phyloP scores from a whole-genome alignment of 805 yeast species.

The Yarrowia sp. region DNA sequence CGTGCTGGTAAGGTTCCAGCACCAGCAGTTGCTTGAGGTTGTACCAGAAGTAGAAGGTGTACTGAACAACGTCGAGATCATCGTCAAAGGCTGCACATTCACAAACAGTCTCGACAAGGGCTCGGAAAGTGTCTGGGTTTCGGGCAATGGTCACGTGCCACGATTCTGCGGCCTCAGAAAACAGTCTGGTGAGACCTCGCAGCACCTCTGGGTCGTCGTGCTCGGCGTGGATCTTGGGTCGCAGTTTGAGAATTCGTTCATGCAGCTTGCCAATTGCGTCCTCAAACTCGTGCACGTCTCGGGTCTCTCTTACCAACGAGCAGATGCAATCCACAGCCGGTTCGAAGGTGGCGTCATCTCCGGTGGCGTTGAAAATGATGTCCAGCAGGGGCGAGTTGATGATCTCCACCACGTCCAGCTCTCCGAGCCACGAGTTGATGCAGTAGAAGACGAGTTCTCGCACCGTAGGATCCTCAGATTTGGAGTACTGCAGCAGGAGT shows the following conservation, averaged over 20 bases:
- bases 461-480: constrained; percentile 38
- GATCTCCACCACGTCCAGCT: constrained; percentile 71
- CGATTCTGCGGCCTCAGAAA: constrained; percentile 89
- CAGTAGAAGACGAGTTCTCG: constrained; percentile 60
- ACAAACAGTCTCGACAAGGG: constrained; percentile 68
- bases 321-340: constrained; percentile 83
- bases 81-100: constrained; percentile 69
- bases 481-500: constrained; percentile 52
- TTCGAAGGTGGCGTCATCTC: constrained; percentile 66
- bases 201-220: constrained; percentile 59
- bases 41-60: constrained; percentile 92
- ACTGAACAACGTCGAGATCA: constrained; percentile 84
- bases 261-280: constrained; percentile 63
- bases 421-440: constrained; percentile 86
- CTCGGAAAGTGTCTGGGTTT: constrained; percentile 63
- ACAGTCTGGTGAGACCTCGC: constrained; percentile 68
- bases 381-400: constrained; percentile 61
- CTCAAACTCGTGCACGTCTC: constrained; percentile 53
- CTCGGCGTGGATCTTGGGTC: constrained; percentile 41
- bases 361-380: constrained; percentile 61
- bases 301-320: constrained; percentile 74
- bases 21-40: constrained; percentile 67
- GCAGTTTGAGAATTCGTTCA: constrained; percentile 61
- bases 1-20: constrained; percentile 53
- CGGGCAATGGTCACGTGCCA: constrained; percentile 88